Evolutionary conservation across 768 basidiomycete species (phyloP).

Genomic region (Russula sp.): DNA sequence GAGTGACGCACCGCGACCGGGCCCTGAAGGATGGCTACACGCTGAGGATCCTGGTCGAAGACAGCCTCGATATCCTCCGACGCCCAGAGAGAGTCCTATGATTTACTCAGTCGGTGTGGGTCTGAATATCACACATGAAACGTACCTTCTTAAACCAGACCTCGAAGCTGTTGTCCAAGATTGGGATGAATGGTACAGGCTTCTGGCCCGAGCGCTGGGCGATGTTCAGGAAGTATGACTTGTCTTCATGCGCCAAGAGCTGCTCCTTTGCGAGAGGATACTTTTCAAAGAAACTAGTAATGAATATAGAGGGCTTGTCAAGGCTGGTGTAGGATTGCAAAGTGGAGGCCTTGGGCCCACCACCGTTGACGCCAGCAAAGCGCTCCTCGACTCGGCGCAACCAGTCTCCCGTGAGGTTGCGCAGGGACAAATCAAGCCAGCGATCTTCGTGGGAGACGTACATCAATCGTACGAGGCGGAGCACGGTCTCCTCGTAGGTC

Average conservation of each 20-base stretch:
- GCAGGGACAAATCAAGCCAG: slow-evolving; percentile 88
- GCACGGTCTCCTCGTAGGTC: slow-evolving; percentile 95
- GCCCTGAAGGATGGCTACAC: slow-evolving; percentile 95
- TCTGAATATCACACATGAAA: neutral
- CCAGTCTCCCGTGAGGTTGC: slow-evolving; percentile 97
- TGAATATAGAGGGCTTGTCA: slow-evolving; percentile 72
- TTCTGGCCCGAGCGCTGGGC: slow-evolving; percentile 95
- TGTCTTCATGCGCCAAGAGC: slow-evolving; percentile 87
- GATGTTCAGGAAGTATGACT: slow-evolving; percentile 93
- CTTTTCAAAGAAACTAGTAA: slow-evolving; percentile 74
- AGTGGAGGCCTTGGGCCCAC: slow-evolving; percentile 69
- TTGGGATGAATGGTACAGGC: slow-evolving; percentile 95
- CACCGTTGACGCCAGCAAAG: slow-evolving; percentile 82
- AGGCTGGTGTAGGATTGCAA: slow-evolving; percentile 78
- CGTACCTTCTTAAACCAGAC: slow-evolving; percentile 99
- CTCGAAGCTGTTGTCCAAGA: slow-evolving; percentile 87
- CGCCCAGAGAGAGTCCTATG: slow-evolving; percentile 92
- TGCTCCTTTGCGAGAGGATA: slow-evolving; percentile 81
- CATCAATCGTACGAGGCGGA: slow-evolving; percentile 91
- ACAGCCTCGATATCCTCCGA: slow-evolving; percentile 98
- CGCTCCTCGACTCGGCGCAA: slow-evolving; percentile 91
- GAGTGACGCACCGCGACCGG: slow-evolving; percentile 91
- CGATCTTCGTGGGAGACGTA: slow-evolving; percentile 85
- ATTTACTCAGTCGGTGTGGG: slow-evolving; percentile 12
- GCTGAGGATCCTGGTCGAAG: slow-evolving; percentile 97